Evolutionary conservation across 768 basidiomycete genomes (phyloP).

Genomic region (Ramaria sp.): DNA sequence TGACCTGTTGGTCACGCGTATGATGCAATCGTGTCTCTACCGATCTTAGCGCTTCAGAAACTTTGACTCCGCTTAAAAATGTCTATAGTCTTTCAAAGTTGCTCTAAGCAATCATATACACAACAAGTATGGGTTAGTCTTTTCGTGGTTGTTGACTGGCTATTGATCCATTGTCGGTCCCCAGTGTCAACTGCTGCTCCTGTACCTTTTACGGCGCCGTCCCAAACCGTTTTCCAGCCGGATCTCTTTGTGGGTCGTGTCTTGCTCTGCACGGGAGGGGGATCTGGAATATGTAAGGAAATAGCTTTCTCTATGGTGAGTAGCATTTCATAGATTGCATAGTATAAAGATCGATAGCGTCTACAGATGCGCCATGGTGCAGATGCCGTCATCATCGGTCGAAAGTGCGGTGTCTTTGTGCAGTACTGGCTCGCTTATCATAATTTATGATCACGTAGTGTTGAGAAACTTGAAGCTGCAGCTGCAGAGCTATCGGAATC

Average conservation of each 20-base stretch:
- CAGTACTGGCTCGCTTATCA: not conserved
- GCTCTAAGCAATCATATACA: too few relatives aligned
- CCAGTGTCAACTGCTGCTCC: not conserved
- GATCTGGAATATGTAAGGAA: slow-evolving; percentile 83
- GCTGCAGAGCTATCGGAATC: slow-evolving; percentile 59
- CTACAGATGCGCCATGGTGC: slow-evolving; percentile 79
- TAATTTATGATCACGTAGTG: slow-evolving; percentile 26
- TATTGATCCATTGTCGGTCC: not conserved
- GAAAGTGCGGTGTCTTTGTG: slow-evolving; percentile 49
- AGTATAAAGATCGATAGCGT: not conserved
- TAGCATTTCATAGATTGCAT: too few relatives aligned
- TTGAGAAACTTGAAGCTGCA: slow-evolving; percentile 57
- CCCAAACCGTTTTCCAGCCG: slow-evolving; percentile 55
- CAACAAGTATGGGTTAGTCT: too few relatives aligned
- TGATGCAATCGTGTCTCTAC: too few relatives aligned
- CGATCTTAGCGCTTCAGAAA: too few relatives aligned
- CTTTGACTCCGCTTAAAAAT: too few relatives aligned
- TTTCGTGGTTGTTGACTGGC: too few relatives aligned
- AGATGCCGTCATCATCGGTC: slow-evolving; percentile 69
- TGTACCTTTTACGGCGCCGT: slow-evolving; percentile 17
- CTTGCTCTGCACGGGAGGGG: slow-evolving; percentile 86
- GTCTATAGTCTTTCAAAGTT: too few relatives aligned
- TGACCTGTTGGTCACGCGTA: too few relatives aligned
- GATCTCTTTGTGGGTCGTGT: slow-evolving; percentile 89
- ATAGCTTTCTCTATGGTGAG: slow-evolving; percentile 79